Conservation (phyloP, 345 rosid genomes). For the Capsella bursapastoris region DNA sequence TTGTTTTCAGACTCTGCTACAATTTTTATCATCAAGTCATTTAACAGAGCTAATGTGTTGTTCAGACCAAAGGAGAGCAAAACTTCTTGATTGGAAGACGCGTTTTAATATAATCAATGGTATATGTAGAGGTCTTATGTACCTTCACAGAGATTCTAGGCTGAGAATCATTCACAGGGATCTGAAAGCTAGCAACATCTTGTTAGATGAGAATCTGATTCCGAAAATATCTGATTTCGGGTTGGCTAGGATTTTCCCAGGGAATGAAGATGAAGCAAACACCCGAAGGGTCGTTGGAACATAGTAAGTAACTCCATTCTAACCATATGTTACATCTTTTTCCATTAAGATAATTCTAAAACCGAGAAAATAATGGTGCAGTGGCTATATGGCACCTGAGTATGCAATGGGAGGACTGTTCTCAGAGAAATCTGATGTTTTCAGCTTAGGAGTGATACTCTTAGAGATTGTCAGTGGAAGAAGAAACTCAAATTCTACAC, state of each 20-base stretch:
- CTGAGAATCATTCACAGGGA: constrained; percentile 58
- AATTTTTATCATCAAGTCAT: not conserved
- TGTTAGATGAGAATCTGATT: constrained; percentile 55
- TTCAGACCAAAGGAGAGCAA: constrained; percentile 41
- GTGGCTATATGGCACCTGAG: constrained; percentile 59
- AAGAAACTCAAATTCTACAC: constrained; percentile 46
- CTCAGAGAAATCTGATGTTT: constrained; percentile 55
- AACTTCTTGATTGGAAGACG: constrained; percentile 50
- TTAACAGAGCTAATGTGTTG: constrained; percentile 9
- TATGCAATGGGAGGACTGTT: constrained; percentile 52
- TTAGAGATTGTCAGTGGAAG: constrained; percentile 52
- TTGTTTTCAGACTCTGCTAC: constrained; percentile 1
- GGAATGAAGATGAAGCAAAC: constrained; percentile 49
- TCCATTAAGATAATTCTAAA: not conserved
- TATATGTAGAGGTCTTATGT: constrained; percentile 55
- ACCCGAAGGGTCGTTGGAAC: constrained; percentile 56
- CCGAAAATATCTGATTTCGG: constrained; percentile 61
- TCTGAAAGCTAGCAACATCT: constrained; percentile 54
- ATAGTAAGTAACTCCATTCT: constrained; percentile 43
- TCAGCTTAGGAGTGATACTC: constrained; percentile 52
- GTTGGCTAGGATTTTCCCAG: constrained; percentile 51
- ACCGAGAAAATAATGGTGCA: constrained; percentile 19
- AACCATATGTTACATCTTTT: constrained; percentile 4
- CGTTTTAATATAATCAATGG: constrained; percentile 54
- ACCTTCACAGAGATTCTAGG: constrained; percentile 60